A percentile compares a stretch with the other conserved stretches of the same genome.
Conservation (phyloP, 2,329 filamentous ascomycete genomes). For the Gaeumannomyces tritici region DNA sequence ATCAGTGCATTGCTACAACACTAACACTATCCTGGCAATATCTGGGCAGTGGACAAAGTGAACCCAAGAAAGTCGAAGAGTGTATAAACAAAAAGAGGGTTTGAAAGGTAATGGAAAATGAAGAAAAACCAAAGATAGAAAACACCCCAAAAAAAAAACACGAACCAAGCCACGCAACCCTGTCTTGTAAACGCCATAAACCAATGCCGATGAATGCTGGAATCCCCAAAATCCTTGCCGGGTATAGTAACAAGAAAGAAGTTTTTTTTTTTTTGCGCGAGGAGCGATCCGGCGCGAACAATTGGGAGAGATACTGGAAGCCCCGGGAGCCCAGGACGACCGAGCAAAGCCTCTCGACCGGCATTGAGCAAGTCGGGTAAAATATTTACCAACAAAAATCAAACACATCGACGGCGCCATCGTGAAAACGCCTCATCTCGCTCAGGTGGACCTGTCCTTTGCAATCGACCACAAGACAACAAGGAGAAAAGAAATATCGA, state of each 20-base stretch:
- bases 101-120: neutral
- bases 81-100: neutral
- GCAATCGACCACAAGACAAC: no score
- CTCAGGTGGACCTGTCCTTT: neutral
- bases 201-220: neutral
- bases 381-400: neutral
- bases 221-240: slow-evolving; percentile 1
- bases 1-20: no score
- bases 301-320: neutral
- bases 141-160: neutral
- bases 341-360: neutral
- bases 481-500: neutral
- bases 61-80: no score
- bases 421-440: neutral
- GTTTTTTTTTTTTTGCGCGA: slow-evolving; percentile 1
- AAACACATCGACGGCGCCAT: neutral
- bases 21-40: neutral
- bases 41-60: no score
- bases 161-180: neutral
- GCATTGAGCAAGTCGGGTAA: neutral
- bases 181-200: slow-evolving; percentile 4
- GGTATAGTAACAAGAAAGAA: neutral
- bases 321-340: no score
- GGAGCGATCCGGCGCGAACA: neutral
- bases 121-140: neutral